Base-by-base conservation (phyloP, 2,329 filamentous ascomycete species). In the Aspergillus puulaauensis region DNA sequence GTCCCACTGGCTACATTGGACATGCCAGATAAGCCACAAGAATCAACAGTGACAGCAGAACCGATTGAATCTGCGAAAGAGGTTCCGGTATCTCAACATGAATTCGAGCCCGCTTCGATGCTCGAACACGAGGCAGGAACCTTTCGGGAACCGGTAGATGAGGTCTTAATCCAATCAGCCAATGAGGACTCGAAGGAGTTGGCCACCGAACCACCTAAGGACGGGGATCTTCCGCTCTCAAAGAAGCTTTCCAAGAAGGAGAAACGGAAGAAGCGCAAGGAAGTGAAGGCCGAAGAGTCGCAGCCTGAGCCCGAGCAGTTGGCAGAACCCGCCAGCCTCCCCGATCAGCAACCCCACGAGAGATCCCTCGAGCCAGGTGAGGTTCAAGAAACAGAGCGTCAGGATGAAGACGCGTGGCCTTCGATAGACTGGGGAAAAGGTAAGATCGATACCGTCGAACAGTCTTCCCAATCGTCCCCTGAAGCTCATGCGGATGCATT, bases 361-460 rank as follows among this genome's bases (percentile, higher is more conserved):
- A 41, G 60, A 40, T 31, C 11, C 12, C 21, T n/a, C 33, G 44
- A 39, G 37, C 52, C 35, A 33, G 51, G 15, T 31, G 43, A 40
- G 14, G 40, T 21, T 37, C 24, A 54, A 52, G 53, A 59, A 8
- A 15, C 44, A 40, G 61, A 67, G 1, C 19, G 57, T 31, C 59
- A 64, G 40, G 66, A 69, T 17, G 70, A 73, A n/a, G 71, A 75
- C 21, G 65, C 64, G 45, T 75, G 70, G 69, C 74, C 74, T 54
- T 55, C 65, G 33, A 75, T 76, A 63, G 72, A 75, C 53, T 75
- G 73, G 73, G 70, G 68, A 17, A 66, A 70, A 52, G 62, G 61
- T 33, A 66, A 68, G 50, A 54, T 63, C 41, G 66, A 66, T 43
- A 54, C 61, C 37, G 51, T 56, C 15, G 66, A 70, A 49, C 64